Percentiles rank a stretch among this genome's conserved stretches.
phyloP scores from a whole-genome alignment of 2,329 filamentous ascomycete genomes.

The Elsinoe australis region DNA sequence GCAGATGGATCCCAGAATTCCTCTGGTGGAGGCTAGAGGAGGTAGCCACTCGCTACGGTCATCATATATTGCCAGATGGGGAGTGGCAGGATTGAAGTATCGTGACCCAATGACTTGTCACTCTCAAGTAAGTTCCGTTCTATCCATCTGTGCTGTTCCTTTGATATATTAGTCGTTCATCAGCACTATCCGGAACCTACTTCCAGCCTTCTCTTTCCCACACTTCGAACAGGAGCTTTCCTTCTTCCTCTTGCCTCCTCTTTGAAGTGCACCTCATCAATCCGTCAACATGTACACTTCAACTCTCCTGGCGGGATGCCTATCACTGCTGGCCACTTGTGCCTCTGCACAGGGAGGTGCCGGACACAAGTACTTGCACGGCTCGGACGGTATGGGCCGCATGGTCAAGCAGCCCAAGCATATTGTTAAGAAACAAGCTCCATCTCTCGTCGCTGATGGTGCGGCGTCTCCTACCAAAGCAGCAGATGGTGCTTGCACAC shows the following conservation, averaged over 20 bases:
- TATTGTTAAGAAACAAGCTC: neutral
- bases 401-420: conserved; percentile 17
- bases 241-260: neutral
- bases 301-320: conserved; percentile 12
- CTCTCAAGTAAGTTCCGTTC: conserved; percentile 3
- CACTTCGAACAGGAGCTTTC: neutral
- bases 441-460: too few species aligned
- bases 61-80: neutral
- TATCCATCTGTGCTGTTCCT: conserved; percentile 1
- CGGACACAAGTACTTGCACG: conserved; percentile 18
- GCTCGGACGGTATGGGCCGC: conserved; percentile 20
- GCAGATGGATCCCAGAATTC: conserved; percentile 2
- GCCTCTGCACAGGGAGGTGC: conserved; percentile 17
- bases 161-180: neutral
- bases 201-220: neutral
- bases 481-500: conserved; percentile 33
- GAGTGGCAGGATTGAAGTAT: neutral
- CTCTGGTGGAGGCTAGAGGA: conserved; percentile 1
- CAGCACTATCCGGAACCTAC: neutral
- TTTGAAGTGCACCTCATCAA: neutral
- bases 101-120: conserved; percentile 9
- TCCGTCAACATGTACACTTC: conserved; percentile 18
- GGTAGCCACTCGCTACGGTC: neutral
- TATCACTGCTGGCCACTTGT: conserved; percentile 18
- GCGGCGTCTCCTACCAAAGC: too few species aligned